Percentiles rank a stretch among this genome's conserved stretches.
Conservation (phyloP, 2,329 filamentous ascomycete species). For the Fusarium armeniacum region DNA sequence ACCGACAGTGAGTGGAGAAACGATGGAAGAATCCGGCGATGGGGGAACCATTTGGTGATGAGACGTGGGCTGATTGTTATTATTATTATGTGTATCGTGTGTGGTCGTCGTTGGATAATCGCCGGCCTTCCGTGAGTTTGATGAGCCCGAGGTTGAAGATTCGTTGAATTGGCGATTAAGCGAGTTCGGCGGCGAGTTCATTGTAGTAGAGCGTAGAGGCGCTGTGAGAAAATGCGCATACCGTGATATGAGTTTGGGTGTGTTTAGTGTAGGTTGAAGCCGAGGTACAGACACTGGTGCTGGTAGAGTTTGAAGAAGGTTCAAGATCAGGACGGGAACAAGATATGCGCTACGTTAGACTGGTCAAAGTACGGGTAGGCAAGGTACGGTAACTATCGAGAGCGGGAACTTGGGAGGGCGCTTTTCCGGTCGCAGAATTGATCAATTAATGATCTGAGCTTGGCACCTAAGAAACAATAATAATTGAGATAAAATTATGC, state of each 20-base stretch:
- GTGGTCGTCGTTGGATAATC: conserved; percentile 8
- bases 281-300: background rate
- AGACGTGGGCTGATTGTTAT: background rate
- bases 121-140: background rate
- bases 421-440: background rate
- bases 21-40: conserved; percentile 47
- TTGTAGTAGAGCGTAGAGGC: conserved; percentile 25
- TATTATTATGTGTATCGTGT: background rate
- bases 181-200: conserved; percentile 49
- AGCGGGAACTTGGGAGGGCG: conserved; percentile 24
- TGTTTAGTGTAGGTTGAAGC: background rate
- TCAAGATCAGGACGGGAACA: conserved; percentile 5
- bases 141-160: background rate
- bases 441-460: conserved; percentile 10
- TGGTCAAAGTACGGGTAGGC: background rate
- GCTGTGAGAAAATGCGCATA: conserved; percentile 22
- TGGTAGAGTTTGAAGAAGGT: conserved; percentile 2
- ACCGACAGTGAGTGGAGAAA: conserved; percentile 53
- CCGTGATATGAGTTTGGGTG: background rate
- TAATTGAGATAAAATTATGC: background rate
- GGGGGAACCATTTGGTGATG: conserved; percentile 42
- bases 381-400: conserved; percentile 9
- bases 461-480: conserved; percentile 1
- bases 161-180: conserved; percentile 27
- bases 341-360: conserved; percentile 20